A percentile compares a stretch with the other conserved stretches of the same genome.
Evolutionary conservation across 495 filamentous ascomycete species (phyloP).

Genomic region (Trichoderma erinaceum): DNA sequence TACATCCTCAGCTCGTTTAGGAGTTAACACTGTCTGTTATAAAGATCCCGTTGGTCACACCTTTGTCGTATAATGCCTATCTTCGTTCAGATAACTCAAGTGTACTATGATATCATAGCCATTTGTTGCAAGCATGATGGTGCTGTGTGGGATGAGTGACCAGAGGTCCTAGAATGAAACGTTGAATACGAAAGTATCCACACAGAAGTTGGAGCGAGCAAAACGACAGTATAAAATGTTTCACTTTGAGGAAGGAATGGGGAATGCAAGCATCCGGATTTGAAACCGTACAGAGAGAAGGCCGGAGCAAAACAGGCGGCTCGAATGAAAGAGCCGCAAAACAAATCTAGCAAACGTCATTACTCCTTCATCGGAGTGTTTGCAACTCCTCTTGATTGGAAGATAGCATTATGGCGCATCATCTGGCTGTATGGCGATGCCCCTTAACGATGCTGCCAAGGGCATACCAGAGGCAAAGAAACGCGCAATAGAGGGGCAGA

Average conservation of each 20-base stretch:
- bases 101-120: too few relatives aligned
- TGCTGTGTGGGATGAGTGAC: too few relatives aligned
- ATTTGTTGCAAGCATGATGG: too few relatives aligned
- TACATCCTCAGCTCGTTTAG: too few relatives aligned
- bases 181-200: not conserved
- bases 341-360: not conserved
- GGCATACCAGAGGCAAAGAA: not conserved
- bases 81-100: too few relatives aligned
- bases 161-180: too few relatives aligned
- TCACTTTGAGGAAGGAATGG: not conserved
- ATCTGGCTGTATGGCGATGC: conserved; percentile 2
- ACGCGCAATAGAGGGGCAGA: not conserved
- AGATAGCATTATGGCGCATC: conserved; percentile 5
- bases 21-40: too few relatives aligned
- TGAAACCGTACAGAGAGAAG: not conserved
- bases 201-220: not conserved
- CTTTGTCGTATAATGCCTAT: too few relatives aligned
- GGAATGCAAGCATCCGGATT: not conserved
- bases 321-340: not conserved
- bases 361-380: not conserved
- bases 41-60: too few relatives aligned
- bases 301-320: not conserved
- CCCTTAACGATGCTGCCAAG: conserved; percentile 4
- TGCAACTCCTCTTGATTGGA: not conserved
- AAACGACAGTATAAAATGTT: not conserved